These are phyloP conservation scores for Saccharomycopsis fodiens DNA, from an alignment of 805 yeast species.

Conservation along the genomic window DNA sequence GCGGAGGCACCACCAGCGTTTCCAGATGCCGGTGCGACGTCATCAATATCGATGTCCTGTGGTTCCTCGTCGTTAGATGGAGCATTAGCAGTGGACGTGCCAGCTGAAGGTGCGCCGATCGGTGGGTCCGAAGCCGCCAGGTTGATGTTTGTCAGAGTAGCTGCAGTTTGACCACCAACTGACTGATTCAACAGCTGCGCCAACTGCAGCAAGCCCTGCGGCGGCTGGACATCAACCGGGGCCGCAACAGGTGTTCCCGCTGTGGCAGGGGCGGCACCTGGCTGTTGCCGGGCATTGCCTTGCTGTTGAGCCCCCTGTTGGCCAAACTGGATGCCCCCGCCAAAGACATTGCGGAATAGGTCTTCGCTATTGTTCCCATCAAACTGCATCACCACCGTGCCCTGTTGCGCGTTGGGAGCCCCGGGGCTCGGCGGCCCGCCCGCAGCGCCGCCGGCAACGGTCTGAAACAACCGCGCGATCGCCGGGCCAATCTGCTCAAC, in stretches of 20 bases:
- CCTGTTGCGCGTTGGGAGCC: neutral
- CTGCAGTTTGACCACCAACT: no score
- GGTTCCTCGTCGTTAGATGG: conserved; percentile 5
- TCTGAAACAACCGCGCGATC: neutral
- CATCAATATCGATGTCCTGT: conserved; percentile 4
- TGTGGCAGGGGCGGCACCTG: no score
- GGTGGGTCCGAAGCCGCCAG: no score
- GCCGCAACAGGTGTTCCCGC: no score
- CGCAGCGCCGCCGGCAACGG: neutral
- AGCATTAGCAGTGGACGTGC: conserved; percentile 3
- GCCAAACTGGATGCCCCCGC: neutral
- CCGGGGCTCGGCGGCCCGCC: neutral
- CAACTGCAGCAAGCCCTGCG: no score
- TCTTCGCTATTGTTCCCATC: neutral
- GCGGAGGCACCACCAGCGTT: neutral
- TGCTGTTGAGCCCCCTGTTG: neutral
- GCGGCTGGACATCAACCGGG: no score
- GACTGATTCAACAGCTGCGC: no score
- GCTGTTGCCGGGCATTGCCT: neutral
- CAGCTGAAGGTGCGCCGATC: no score
- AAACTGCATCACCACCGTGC: neutral
- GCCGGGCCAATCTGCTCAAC: neutral
- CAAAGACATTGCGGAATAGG: neutral
- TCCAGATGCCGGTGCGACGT: neutral
- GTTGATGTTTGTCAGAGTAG: no score